Base-by-base conservation (phyloP, 768 basidiomycete genomes). In the Leucocoprinus birnbaumii region DNA sequence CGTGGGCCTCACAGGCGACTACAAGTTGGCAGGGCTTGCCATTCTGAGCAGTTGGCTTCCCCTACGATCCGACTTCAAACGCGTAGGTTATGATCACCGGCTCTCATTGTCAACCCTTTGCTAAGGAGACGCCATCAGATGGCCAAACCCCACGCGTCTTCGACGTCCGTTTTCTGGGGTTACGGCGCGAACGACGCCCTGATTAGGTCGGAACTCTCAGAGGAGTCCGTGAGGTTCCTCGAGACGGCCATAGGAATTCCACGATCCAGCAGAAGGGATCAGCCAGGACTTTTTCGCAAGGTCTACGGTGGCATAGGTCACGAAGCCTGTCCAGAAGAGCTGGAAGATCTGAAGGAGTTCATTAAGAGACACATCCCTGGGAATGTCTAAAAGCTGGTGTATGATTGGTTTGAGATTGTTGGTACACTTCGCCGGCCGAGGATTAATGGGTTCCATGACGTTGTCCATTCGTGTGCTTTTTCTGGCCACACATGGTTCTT, bases 111-210 rank as follows among this genome's bases (percentile, higher is more conserved):
- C 37, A 19, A 37, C n/a, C n/a, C 45, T 55, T 57, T 48, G 56
- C 48, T 51, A 40, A 58, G 43, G 53, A 31, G 34, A 44, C 42
- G 18, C 49, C 49, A 34, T 49, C 58, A 91, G 89, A 83, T 90
- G 78, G 67, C 77, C 42, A 80, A 81, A 14, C 71, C 78, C 9
- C 74, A 85, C 61, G 83, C 86, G 16, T 70, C 77, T 43, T 76
- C 79, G 3, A 76, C 83, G 19, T 89, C 93, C 1, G 76, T 95
- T 25, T 95, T 96, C 70, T 90, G 90, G 84, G 94, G 89, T 11
- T 90, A 94, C 59, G 94, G 94, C 21, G 79, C 75, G 5, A 75
- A 67, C 14, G 94, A 98, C 70, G 85, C 82, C 6, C 75, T 96
- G 21, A 86, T 97, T 51, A 77, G 76, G 55, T 76, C 75, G 61